Evolutionary conservation across 169 alveolate species (phyloP), one percentile per base, ranked within the genome.

Genomic region (Plasmodium blacklocki): DNA sequence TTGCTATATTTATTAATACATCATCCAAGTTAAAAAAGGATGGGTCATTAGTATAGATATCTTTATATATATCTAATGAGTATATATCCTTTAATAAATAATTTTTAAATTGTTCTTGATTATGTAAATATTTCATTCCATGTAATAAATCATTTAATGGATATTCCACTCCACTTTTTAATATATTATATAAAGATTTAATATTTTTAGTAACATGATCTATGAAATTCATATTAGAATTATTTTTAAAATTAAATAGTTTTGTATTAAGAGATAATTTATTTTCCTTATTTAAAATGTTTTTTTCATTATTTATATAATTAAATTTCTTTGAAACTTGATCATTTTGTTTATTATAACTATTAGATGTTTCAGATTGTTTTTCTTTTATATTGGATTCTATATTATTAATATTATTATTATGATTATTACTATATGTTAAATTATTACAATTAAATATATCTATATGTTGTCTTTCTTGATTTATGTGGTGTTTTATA

Each of bases 101-200:
- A 47, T 45, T 56, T 29, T 68, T 32, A 39, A 52, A 21, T 26
- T 56, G 56, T 7, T 14, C 43, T 12, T 19, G 43, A 18, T 58
- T 11, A n/a, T 67, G 19, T 29, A 80, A 39, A 59, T 52, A 56
- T 73, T 50, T 70, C 21, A 80, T 15, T 80, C 59, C 70, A 3
- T 29, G 54, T 26, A 68, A 26, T 49, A 80, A 68, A 32, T 56
- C 62, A 58, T 80, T 52, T 15, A 80, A 62, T 1, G 80, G 66
- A 47, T 70, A 80, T 80, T 80, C 90, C 14, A 56, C 64, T 56
- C 90, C 90, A 59, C 90, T 68, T 80, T 63, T 80, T 60, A 80
- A 26, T 19, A 58, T 67, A 45, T 70, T 80, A 43, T 80, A 80
- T 56, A 80, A 23, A 2, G 83, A 56, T 12, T 66, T 80, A 14